Evolutionary conservation across 805 yeast species (phyloP), one percentile per base, ranked within the genome.

Genomic region (Wickerhamomyces xylosicus): DNA sequence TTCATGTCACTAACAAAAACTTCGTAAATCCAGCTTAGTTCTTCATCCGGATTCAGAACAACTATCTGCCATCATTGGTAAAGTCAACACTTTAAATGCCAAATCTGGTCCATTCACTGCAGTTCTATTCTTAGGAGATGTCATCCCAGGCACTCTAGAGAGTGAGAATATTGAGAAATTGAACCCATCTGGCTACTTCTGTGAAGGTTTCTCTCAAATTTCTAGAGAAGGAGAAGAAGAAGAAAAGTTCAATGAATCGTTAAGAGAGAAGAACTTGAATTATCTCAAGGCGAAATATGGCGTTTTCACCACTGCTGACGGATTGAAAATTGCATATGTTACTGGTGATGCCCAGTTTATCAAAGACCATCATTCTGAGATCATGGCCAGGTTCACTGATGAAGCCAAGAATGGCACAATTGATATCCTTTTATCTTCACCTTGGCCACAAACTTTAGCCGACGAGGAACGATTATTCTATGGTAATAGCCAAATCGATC

Each of bases 71-170:
- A 54, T 59, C 5, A 45, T 79, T 7, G 63, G 66, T 0, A 72
- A 70, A 42, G 66, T 77, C 4, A 71, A 74, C 47, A 43, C 61
- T 1, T 65, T 79, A 37, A 62, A 77, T 47, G 41, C 52, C 18
- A 79, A 74, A 47, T 77, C 76, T 34, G 87, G 87, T 0, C 86
- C 86, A 0, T 81, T 81, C 49, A 79, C 70, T 35, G 61, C 70
- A 3, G 69, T 71, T 0, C 31, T 80, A 2, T 49, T 79, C 5
- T 47, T 79, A 6, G 84, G 85, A 0, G 72, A 72, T 45, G 53
- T 64, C 1, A 4, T 46, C 1, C 43, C 42, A 1, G 34, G 35
- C 1, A 17, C 18, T 3, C 28, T 37, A 2, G 33, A 31, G 7
- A 19, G 17, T 1, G 27, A 44, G 11, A 18, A 9, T 2, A 35